Conservation (phyloP, 306 rosid species). For the Malus asiatica region DNA sequence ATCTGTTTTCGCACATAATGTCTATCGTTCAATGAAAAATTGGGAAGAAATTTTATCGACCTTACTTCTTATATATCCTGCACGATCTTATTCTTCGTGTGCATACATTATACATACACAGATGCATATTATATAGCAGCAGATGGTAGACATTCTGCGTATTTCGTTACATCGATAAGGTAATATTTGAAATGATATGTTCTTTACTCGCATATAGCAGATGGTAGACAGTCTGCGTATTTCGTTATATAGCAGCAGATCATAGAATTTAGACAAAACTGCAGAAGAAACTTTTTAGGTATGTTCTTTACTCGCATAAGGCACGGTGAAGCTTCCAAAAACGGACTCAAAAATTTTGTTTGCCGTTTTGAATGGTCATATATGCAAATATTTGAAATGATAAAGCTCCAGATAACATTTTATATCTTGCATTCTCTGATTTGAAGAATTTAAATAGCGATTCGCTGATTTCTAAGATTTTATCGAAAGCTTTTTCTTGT, state of each 20-base stretch:
- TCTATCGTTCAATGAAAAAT: not conserved
- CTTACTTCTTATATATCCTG: not conserved
- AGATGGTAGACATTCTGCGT: not conserved
- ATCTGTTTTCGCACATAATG: slow-evolving; percentile 13
- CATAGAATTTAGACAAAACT: not conserved
- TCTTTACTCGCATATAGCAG: not conserved
- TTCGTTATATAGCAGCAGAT: not conserved
- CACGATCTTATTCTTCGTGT: not conserved
- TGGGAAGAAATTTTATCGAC: not conserved
- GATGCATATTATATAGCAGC: not conserved
- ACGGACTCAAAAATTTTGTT: not conserved
- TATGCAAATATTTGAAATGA: not conserved
- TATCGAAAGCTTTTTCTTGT: not conserved
- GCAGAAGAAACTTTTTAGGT: not conserved
- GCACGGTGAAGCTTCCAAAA: not conserved
- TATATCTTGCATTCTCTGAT: not conserved
- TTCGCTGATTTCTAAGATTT: not conserved
- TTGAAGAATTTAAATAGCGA: not conserved
- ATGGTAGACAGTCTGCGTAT: not conserved
- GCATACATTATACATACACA: no score
- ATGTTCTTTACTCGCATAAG: not conserved
- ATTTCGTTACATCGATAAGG: not conserved
- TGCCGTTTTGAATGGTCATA: not conserved
- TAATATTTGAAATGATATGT: not conserved
- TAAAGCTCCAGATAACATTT: not conserved